Evolutionary conservation across 768 basidiomycete genomes (phyloP).

Genomic region (Suillus bovinus): DNA sequence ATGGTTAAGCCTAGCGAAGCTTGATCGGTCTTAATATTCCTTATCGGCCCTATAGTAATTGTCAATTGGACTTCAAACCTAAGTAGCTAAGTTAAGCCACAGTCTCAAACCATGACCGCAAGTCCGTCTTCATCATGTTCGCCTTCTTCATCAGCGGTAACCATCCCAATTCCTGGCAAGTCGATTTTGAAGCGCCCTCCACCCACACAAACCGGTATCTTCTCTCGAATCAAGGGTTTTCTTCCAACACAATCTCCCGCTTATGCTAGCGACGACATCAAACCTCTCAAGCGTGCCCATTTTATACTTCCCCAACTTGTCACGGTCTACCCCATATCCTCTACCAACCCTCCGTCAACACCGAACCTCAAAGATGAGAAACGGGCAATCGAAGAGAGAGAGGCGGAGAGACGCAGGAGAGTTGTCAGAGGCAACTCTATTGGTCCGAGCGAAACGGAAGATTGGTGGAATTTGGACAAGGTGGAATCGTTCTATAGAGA

Average conservation of each 20-base stretch:
- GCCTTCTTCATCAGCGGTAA: constrained; percentile 80
- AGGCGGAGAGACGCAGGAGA: constrained; percentile 64
- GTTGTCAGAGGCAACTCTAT: constrained; percentile 60
- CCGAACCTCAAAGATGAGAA: constrained; percentile 81
- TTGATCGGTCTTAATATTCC: neutral
- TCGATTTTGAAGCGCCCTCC: constrained; percentile 81
- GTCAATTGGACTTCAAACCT: neutral
- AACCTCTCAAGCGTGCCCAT: constrained; percentile 82
- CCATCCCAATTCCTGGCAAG: constrained; percentile 76
- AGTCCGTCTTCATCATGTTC: constrained; percentile 51
- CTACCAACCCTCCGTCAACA: constrained; percentile 79
- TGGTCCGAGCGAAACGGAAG: constrained; percentile 39
- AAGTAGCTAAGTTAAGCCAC: neutral
- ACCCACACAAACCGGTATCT: constrained; percentile 64
- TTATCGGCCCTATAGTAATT: neutral
- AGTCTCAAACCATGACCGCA: constrained; percentile 19
- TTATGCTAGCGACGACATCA: constrained; percentile 42
- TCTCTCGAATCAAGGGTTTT: constrained; percentile 74
- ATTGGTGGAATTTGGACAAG: constrained; percentile 86
- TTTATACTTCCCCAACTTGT: constrained; percentile 87
- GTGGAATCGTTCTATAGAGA: constrained; percentile 87
- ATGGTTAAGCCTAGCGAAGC: neutral
- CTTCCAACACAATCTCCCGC: constrained; percentile 55
- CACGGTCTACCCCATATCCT: constrained; percentile 89
- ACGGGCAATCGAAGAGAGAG: constrained; percentile 73